phyloP scores from a whole-genome alignment of 164 flowering plant species.

The Magnolia sinica region DNA sequence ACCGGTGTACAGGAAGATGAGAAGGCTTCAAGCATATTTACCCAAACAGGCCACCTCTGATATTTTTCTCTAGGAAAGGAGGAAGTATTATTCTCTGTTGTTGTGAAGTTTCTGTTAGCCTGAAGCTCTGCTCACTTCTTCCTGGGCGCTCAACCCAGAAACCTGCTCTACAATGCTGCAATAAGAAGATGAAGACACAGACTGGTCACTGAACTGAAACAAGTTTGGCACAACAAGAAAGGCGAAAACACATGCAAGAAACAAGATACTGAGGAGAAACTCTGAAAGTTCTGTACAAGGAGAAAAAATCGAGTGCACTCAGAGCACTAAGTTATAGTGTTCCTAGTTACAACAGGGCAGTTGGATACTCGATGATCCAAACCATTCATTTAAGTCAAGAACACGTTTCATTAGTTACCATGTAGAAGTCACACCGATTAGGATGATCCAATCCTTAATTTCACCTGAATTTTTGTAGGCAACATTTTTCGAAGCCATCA shows the following conservation, averaged over 20 bases:
- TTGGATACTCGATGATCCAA: not conserved
- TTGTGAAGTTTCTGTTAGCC: conserved; percentile 1
- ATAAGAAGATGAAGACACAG: not conserved
- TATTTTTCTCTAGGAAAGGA: not conserved
- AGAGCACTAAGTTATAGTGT: not conserved
- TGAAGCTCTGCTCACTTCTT: conserved; percentile 18
- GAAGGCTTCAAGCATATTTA: not conserved
- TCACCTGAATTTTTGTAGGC: no score
- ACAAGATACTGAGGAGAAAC: not conserved
- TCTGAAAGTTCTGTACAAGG: not conserved
- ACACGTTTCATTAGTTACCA: no score
- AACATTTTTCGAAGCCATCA: no score
- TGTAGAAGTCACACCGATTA: no score
- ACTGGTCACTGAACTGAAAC: not conserved
- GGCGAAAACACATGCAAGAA: not conserved
- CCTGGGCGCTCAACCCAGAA: conserved; percentile 15
- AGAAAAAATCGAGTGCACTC: not conserved
- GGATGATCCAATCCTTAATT: no score
- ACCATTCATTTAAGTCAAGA: no score
- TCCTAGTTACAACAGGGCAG: not conserved
- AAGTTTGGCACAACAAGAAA: not conserved
- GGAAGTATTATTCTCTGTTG: not conserved
- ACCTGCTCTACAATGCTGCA: conserved; percentile 25
- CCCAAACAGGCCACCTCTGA: not conserved
- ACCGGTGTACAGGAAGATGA: not conserved